Evolutionary conservation across 2,329 filamentous ascomycete genomes (phyloP).

Genomic region (Ascochyta clinopodiicola): DNA sequence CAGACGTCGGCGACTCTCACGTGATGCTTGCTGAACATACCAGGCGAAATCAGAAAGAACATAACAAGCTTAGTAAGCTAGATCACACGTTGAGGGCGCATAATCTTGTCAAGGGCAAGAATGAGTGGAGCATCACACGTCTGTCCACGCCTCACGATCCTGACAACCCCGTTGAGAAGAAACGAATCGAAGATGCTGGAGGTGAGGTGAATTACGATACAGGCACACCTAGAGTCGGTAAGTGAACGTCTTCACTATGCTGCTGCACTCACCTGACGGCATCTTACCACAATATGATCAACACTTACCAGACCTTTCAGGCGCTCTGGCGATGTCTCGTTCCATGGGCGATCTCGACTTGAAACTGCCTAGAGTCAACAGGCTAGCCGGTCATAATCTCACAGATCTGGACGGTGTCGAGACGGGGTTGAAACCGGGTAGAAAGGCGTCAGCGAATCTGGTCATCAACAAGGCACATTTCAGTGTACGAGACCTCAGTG

Average conservation of each 20-base stretch:
- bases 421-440: conserved; percentile 33
- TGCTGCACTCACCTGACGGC: neutral
- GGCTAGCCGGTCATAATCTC: conserved; percentile 32
- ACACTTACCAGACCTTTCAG: conserved; percentile 2
- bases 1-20: conserved; percentile 34
- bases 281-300: neutral
- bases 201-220: conserved; percentile 31
- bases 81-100: conserved; percentile 12
- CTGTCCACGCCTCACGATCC: conserved; percentile 30
- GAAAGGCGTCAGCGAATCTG: conserved; percentile 26
- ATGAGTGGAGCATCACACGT: conserved; percentile 26
- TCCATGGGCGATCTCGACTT: conserved; percentile 32
- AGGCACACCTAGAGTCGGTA: conserved; percentile 26
- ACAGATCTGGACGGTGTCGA: conserved; percentile 32
- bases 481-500: conserved; percentile 19
- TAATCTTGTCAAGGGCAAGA: conserved; percentile 14
- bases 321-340: conserved; percentile 36
- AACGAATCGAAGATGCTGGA: conserved; percentile 31
- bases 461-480: conserved; percentile 36
- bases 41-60: conserved; percentile 11
- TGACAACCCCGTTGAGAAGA: conserved; percentile 27
- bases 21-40: conserved; percentile 23
- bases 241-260: neutral
- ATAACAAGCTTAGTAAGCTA: conserved; percentile 11
- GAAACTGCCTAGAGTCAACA: conserved; percentile 34